Conservation (phyloP, 371 early-diverging fungal species). For the Zychaea mexicana region DNA sequence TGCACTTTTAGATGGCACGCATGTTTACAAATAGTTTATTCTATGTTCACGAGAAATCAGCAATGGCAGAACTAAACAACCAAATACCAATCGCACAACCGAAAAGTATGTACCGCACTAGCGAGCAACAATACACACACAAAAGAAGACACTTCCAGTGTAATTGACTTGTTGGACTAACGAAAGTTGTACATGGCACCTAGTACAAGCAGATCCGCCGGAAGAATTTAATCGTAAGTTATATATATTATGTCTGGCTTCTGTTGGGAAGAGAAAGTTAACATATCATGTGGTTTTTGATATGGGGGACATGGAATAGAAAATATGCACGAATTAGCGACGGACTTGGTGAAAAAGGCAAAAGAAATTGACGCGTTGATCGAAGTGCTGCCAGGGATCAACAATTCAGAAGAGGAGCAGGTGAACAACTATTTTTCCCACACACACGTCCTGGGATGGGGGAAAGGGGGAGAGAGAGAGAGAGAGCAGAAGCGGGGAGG, state of each 20-base stretch:
- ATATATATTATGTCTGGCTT: too few species aligned
- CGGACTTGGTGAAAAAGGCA: conserved; percentile 71
- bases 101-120: conserved; percentile 38
- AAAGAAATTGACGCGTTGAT: conserved; percentile 74
- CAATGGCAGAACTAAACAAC: conserved; percentile 42
- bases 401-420: conserved; percentile 68
- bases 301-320: conserved; percentile 32
- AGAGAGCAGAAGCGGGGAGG: too few species aligned
- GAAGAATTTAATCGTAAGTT: conserved; percentile 44
- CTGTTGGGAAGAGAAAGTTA: too few species aligned
- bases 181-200: not conserved
- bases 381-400: conserved; percentile 68
- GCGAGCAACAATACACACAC: too few species aligned
- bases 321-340: conserved; percentile 61
- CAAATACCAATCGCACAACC: conserved; percentile 47
- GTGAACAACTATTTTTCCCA: conserved; percentile 25
- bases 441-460: not conserved
- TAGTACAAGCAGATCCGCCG: conserved; percentile 52
- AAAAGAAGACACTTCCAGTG: too few species aligned
- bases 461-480: not conserved
- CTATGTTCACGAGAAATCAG: conserved; percentile 53
- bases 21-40: conserved; percentile 58
- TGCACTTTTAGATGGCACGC: conserved; percentile 38
- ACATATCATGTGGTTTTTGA: too few species aligned
- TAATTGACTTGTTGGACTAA: too few species aligned